These are phyloP conservation scores for Diphasiastrum complanatum DNA, from an alignment of 83 land plant genomes.

Conservation along the genomic window DNA sequence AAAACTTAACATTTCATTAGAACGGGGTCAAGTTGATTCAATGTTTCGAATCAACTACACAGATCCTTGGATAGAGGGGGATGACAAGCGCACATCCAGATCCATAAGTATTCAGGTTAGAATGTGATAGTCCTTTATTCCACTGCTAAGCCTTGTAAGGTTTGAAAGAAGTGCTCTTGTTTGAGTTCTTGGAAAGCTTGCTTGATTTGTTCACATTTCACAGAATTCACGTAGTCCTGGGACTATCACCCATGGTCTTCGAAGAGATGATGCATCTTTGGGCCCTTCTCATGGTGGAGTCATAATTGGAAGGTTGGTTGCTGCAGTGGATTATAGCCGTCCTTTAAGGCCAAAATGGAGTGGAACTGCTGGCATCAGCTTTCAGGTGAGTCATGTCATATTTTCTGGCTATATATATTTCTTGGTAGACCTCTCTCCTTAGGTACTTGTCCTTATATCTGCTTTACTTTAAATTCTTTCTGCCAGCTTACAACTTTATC, in stretches of 20 bases:
- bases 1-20: constrained; percentile 81
- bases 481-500: too few species aligned
- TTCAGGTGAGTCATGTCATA: too few species aligned
- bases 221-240: constrained; percentile 95
- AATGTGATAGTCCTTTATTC: too few species aligned
- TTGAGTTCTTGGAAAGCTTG: too few species aligned
- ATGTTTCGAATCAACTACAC: constrained; percentile 85
- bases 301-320: constrained; percentile 79
- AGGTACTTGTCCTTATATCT: too few species aligned
- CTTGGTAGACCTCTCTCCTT: too few species aligned
- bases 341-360: constrained; percentile 96
- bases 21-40: constrained; percentile 93
- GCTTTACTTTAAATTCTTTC: too few species aligned
- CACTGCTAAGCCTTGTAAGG: too few species aligned
- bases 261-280: constrained; percentile 33
- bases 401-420: too few species aligned
- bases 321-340: constrained; percentile 81
- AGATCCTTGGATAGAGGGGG: constrained; percentile 99
- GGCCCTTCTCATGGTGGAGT: constrained; percentile 45
- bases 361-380: constrained; percentile 85
- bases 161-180: too few species aligned
- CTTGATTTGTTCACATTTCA: too few species aligned
- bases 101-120: constrained; percentile 89
- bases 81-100: constrained; percentile 90
- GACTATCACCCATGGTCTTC: constrained; percentile 63